A percentile compares a stretch with the other conserved stretches of the same genome.
These are phyloP conservation scores for Garcia nutans DNA, from an alignment of 345 rosid genomes.

Conservation along the genomic window DNA sequence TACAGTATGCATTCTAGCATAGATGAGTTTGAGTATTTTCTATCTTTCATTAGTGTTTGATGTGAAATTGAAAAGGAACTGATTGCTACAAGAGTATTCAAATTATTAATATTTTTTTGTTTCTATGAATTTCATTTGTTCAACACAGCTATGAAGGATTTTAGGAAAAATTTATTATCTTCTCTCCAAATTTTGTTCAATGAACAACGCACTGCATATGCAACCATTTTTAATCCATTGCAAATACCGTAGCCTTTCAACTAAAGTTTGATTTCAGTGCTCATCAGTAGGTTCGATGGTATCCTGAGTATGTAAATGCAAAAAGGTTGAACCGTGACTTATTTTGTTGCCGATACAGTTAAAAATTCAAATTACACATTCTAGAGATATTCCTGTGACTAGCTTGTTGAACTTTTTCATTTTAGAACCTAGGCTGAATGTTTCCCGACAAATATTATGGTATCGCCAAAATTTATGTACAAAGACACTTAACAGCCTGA, in stretches of 20 bases:
- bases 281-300: background rate
- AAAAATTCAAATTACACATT: background rate
- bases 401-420: background rate
- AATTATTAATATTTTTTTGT: background rate
- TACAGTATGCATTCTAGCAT: background rate
- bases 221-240: background rate
- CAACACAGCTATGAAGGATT: background rate
- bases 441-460: background rate
- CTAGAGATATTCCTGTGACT: background rate
- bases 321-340: background rate
- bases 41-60: background rate
- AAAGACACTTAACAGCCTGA: background rate
- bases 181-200: background rate
- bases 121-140: background rate
- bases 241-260: background rate
- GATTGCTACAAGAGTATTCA: constrained; percentile 7
- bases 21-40: constrained; percentile 5
- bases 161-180: background rate
- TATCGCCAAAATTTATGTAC: background rate
- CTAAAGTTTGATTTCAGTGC: background rate
- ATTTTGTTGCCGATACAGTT: background rate
- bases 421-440: background rate
- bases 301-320: background rate
- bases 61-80: background rate
- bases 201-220: background rate